Base-by-base conservation (phyloP, 2,329 filamentous ascomycete species). In the Colletotrichum viniferum region DNA sequence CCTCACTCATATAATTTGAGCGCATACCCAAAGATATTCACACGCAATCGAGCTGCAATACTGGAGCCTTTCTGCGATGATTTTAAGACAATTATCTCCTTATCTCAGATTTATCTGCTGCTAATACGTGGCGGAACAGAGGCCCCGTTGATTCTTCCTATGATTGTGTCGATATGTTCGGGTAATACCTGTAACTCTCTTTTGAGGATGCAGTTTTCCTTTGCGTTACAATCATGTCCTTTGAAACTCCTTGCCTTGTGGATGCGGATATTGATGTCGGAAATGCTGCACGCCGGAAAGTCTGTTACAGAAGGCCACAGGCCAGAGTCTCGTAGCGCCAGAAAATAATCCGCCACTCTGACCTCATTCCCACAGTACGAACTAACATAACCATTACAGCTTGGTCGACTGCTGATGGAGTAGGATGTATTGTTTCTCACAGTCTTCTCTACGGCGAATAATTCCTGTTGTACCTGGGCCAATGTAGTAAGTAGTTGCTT, bases 201-300 rank as follows among this genome's bases (percentile, higher is more conserved):
- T 43, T 10, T 43, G 4, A 43, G 5, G 38, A 43, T n/a, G 38
- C 38, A 43, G 1, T 2, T 3, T 2, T n/a, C 18, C 3, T n/a
- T n/a, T n/a, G 2, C 38, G 3, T 5, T 2, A 43, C 38, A 43
- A 4, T 43, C 18, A n/a, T 43, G 38, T 12, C 38, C 18, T n/a
- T 43, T 43, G 1, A n/a, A 43, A 6, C 5, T 4, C 3, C 12
- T 43, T n/a, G 38, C 18, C 2, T 43, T 43, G 5, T n/a, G 38
- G 5, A 43, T 12, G 4, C 0, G 38, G 5, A 12, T 12, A 1
- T n/a, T 43, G 38, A 43, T 12, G 2, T 43, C 38, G 0, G 38
- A 43, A n/a, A 43, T n/a, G 18, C 38, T n/a, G 18, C 38, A 43
- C 38, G 38, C 1, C 3, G 38, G 38, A 0, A 43, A n/a, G 38